Base-by-base conservation (phyloP, 2,329 filamentous ascomycete species). In the Neonectria faginata region DNA sequence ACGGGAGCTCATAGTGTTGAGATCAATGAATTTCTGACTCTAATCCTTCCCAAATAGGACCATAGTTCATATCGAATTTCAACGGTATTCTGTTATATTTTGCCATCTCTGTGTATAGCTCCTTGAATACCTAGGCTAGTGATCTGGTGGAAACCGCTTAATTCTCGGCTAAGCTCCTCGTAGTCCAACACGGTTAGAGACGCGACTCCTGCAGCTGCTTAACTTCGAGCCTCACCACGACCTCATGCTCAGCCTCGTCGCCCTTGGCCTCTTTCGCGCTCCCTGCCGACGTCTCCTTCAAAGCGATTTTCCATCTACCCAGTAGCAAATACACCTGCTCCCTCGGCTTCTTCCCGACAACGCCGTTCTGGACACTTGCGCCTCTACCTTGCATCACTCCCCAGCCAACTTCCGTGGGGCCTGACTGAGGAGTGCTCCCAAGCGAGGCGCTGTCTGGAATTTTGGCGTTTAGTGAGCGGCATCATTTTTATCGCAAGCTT, bases 131-230 rank as follows among this genome's bases (percentile, higher is more conserved):
- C 20, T 18, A 31, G 10, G 31, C 33, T 14, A 18, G 48, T 41
- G 52, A 20, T 33, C 14, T 6, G 9, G 7, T 5, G 16, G 27
- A 25, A 47, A 33, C 36, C 72, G 72, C 68, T 70, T 74, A 73
- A 72, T 70, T 56, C 1, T 66, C 72, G 72, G 71, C 51, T 73
- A 73, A 73, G 53, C 52, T 27, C 16, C 3, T 3, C 8, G 44
- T 54, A 60, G 60, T 57, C 20, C 51, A 22, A 25, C 56, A 41
- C 47, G 44, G 41, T 60, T 52, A 44, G 41, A 25, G 58, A 66
- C 67, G 68, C 70, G 68, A 61, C 61, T 67, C 14, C 47, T 16
- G 4, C 51, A 62, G 42, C 45, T 63, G 42, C 62, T 48, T 50
- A 33, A 61, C 60, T 60, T 64, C 53, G 25, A 55, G 47, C 59